Evolutionary conservation across 306 rosid species (phyloP), one percentile per base, ranked within the genome.

Genomic region (Acacia acuminata): DNA sequence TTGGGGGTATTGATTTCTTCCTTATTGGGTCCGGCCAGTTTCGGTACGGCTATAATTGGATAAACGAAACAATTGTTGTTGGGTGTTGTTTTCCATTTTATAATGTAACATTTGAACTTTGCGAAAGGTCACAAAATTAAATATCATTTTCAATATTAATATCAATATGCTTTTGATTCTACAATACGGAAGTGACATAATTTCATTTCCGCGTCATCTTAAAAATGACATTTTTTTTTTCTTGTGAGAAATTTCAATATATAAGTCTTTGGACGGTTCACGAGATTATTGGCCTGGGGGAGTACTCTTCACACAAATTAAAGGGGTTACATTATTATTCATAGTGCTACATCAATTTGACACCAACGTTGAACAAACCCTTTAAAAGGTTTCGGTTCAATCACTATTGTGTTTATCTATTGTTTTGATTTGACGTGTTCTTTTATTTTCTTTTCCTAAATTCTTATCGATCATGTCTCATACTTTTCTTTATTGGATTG

Each of bases 41-140:
- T 38, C 27, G 27, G 48, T 44, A 38, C 4, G 48, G 10, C 47
- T 4, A 68, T 68, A 38, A 36, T 82, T 82, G 82, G 80, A 76
- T 86, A 9, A 65, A 34, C 43, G 42, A 30, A 73, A 55, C 55
- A 1, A 60, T 10, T 45, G 53, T 60, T 30, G 55, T 56, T 8
- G 60, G 20, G 27, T 50, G 51, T 25, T 25, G 38, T 27, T 12
- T 13, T 63, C 38, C 38, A 0, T 27, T 12, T 64, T 64, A 64
- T 14, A 6, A 79, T 76, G 74, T 75, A 44, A 68, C 8, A 7
- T 17, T 34, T 61, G 77, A 79, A 82, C 40, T 13, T 3, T 12
- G 12, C 9, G n/a, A 47, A 43, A 22, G 13, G 58, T 24, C 38
- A 14, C n/a, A 10, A 3, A 47, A n/a, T n/a, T 15, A 40, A 25